Base-by-base conservation (phyloP, 352 stramenopile genomes). In the Pseudoperonospora humuli region DNA sequence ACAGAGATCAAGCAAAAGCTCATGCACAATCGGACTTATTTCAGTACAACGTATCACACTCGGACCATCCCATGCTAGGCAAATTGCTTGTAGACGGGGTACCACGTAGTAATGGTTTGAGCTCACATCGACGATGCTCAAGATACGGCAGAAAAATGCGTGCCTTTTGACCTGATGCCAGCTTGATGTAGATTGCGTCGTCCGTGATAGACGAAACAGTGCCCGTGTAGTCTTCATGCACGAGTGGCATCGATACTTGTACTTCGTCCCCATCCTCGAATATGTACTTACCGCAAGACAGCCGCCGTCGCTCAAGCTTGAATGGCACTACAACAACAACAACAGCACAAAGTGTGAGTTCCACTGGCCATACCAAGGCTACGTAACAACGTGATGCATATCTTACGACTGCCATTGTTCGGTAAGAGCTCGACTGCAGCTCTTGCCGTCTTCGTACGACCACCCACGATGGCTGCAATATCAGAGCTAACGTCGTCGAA, bases 211-310 rank as follows among this genome's bases (percentile, higher is more conserved):
- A 86, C 43, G 66, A 75, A 48, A 92, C 85, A 15, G 62, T 78
- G 41, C 79, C 79, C n/a, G 78, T 71, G 56, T 85, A 92, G 26
- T 86, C 59, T 49, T 86, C 68, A 20, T 80, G 57, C 26, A 84
- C 57, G 11, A 87, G 48, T 1, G 75, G 67, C 34, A 77, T 76
- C 6, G 64, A 75, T 38, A 89, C 47, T 7, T 80, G 63, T 20
- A 89, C 74, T 45, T 92, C 79, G 34, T 92, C 79, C 27, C 79
- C 79, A 29, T 92, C 76, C 46, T 89, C 74, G 46, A 87, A 85
- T 6, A 87, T 54, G 44, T 85, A 78, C 49, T 84, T 79, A 45
- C 71, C 77, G 24, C 70, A 86, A 29, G 68, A 44, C 45, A 92
- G 44, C 31, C 67, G 61, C 45, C 74, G 73, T 37, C 70, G 70